These are phyloP conservation scores for Coprinopsis sp. DNA, from an alignment of 768 basidiomycete genomes.

Conservation along the genomic window DNA sequence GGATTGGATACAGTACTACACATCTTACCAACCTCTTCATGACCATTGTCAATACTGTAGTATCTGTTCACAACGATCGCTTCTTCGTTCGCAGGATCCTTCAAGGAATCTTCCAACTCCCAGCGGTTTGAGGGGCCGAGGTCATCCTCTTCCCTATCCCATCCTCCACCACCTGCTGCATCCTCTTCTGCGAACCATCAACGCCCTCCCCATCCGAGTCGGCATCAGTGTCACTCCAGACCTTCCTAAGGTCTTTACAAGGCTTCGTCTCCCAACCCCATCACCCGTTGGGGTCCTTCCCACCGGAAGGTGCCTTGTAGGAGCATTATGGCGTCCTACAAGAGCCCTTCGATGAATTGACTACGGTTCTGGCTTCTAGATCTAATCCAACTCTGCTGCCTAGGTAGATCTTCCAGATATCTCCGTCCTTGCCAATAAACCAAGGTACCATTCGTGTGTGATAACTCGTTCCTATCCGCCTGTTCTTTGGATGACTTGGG, in stretches of 20 bases:
- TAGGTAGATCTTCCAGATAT: constrained; percentile 37
- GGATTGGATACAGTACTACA: no score
- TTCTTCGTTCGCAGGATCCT: not conserved
- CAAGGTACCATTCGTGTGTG: no score
- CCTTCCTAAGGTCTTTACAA: not conserved
- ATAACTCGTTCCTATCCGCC: no score
- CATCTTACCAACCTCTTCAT: no score
- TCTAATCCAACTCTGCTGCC: constrained; percentile 32
- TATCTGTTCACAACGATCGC: not conserved
- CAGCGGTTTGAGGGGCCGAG: no score
- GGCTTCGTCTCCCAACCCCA: constrained; percentile 29
- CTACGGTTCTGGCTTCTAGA: constrained; percentile 30
- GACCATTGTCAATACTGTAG: not conserved
- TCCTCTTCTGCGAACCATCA: not conserved
- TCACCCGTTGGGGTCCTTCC: constrained; percentile 25
- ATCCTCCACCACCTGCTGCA: not conserved
- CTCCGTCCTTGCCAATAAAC: constrained; percentile 23
- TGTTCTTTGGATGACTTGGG: no score
- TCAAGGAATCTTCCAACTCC: no score
- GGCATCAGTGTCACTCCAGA: no score
- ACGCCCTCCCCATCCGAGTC: not conserved
- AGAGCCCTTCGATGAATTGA: constrained; percentile 26
- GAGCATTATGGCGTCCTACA: constrained; percentile 30
- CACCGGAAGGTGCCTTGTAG: constrained; percentile 15
- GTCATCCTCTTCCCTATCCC: no score